phyloP scores from a whole-genome alignment of 495 filamentous ascomycete genomes.

The Trichoderma gamsii region DNA sequence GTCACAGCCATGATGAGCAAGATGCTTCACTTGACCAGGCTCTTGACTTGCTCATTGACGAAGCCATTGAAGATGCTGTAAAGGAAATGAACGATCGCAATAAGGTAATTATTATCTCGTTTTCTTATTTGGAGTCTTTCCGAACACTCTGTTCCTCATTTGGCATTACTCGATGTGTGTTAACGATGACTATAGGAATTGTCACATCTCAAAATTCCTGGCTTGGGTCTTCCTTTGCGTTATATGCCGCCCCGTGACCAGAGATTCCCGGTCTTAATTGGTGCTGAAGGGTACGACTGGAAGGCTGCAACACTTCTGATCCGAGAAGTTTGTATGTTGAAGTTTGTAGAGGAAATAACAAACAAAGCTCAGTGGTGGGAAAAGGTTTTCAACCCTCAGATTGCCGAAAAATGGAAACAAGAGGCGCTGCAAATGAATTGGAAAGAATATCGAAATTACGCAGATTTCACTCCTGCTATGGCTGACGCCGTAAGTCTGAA shows the following conservation, averaged over 20 bases:
- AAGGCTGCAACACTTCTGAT: slow-evolving; percentile 22
- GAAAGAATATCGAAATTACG: slow-evolving; percentile 20
- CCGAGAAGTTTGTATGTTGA: slow-evolving; percentile 42
- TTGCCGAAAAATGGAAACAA: slow-evolving; percentile 33
- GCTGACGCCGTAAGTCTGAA: slow-evolving; percentile 37
- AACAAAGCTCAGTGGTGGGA: slow-evolving; percentile 46
- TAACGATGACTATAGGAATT: neutral
- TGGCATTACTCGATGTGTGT: too few species aligned
- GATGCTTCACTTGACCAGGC: neutral
- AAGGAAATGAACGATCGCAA: neutral
- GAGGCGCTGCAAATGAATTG: slow-evolving; percentile 17
- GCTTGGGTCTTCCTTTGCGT: neutral
- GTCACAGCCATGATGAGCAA: neutral
- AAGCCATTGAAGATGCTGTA: neutral
- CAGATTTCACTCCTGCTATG: slow-evolving; percentile 40
- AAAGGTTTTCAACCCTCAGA: slow-evolving; percentile 48
- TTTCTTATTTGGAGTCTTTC: neutral
- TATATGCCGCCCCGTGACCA: neutral
- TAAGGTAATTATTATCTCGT: neutral
- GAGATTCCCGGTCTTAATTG: neutral
- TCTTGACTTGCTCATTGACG: neutral
- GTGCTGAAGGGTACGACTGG: neutral
- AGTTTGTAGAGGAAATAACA: slow-evolving; percentile 29
- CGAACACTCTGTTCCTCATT: neutral
- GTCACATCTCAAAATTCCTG: neutral